phyloP scores from a whole-genome alignment of 139 green algal species.

The Ettlia oleoabundans region DNA sequence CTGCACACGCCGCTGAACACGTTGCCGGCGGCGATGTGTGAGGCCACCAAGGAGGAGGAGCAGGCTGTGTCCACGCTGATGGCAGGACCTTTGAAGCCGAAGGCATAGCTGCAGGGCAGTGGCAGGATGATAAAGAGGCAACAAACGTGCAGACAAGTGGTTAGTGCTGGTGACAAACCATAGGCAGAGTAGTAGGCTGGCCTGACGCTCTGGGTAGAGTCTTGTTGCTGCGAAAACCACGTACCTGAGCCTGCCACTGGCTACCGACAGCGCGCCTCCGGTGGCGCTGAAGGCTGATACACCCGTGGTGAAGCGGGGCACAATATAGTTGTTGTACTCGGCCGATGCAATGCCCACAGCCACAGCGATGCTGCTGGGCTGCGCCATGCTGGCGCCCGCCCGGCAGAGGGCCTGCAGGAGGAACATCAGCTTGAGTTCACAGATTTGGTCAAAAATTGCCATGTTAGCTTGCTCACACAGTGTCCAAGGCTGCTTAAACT shows the following conservation, averaged over 20 bases:
- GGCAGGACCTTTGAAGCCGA: slow-evolving; percentile 66
- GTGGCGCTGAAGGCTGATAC: slow-evolving; percentile 82
- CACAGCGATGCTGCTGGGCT: slow-evolving; percentile 46
- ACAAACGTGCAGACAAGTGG: too few relatives aligned
- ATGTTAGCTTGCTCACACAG: too few relatives aligned
- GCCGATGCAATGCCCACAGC: slow-evolving; percentile 80
- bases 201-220: too few relatives aligned
- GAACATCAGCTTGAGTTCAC: too few relatives aligned
- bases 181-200: too few relatives aligned
- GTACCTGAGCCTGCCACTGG: slow-evolving; percentile 79
- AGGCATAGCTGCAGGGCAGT: too few relatives aligned
- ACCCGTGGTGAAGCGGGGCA: slow-evolving; percentile 44
- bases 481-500: too few relatives aligned
- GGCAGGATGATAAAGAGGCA: too few relatives aligned
- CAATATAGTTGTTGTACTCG: slow-evolving; percentile 83
- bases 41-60: slow-evolving; percentile 77
- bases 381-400: slow-evolving; percentile 7
- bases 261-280: slow-evolving; percentile 74
- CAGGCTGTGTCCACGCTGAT: slow-evolving; percentile 87
- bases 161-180: too few relatives aligned
- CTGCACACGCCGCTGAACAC: slow-evolving; percentile 40
- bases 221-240: too few relatives aligned
- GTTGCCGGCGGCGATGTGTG: slow-evolving; percentile 63
- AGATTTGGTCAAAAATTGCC: too few relatives aligned
- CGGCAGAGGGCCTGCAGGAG: slow-evolving; percentile 20